Evolutionary conservation across 1,139 yeast species (phyloP).

Genomic region (Arxiozyma telluris): DNA sequence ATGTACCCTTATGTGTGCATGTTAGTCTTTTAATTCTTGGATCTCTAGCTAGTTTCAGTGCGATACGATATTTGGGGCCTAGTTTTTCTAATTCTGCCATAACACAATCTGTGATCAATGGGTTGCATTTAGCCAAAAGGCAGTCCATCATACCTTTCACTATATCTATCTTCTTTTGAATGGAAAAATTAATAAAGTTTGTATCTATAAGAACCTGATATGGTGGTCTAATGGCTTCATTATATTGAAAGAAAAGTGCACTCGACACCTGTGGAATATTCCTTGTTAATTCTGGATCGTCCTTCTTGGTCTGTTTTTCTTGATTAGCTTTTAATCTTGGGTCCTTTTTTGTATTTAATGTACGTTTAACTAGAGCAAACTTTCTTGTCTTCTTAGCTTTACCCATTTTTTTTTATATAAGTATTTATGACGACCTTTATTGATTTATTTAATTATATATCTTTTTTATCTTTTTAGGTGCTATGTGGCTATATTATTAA

Average conservation of each 20-base stretch:
- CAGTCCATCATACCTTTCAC: constrained; percentile 96
- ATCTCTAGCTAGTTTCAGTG: constrained; percentile 83
- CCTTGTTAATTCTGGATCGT: constrained; percentile 75
- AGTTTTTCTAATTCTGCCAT: constrained; percentile 95
- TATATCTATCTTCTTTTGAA: constrained; percentile 87
- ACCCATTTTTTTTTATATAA: constrained; percentile 57
- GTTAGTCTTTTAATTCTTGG: constrained; percentile 81
- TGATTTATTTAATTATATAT: neutral
- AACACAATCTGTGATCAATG: constrained; percentile 92
- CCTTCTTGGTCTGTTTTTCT: constrained; percentile 30
- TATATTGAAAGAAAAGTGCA: constrained; percentile 89
- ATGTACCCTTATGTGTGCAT: constrained; percentile 90
- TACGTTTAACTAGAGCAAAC: constrained; percentile 85
- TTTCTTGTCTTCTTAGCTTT: constrained; percentile 94
- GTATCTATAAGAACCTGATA: constrained; percentile 94
- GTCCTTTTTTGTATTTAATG: constrained; percentile 60
- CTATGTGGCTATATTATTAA: neutral
- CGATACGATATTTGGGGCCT: constrained; percentile 91
- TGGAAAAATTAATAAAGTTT: constrained; percentile 89
- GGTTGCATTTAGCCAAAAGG: constrained; percentile 88
- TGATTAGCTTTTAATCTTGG: constrained; percentile 43
- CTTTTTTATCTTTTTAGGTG: neutral
- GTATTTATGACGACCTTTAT: neutral
- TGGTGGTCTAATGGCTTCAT: constrained; percentile 91
- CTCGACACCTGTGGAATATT: constrained; percentile 95